Percentiles rank a stretch among this genome's conserved stretches.
Conservation (phyloP, 163 green algal genomes). For the Chlamydomonas reinhardtii region DNA sequence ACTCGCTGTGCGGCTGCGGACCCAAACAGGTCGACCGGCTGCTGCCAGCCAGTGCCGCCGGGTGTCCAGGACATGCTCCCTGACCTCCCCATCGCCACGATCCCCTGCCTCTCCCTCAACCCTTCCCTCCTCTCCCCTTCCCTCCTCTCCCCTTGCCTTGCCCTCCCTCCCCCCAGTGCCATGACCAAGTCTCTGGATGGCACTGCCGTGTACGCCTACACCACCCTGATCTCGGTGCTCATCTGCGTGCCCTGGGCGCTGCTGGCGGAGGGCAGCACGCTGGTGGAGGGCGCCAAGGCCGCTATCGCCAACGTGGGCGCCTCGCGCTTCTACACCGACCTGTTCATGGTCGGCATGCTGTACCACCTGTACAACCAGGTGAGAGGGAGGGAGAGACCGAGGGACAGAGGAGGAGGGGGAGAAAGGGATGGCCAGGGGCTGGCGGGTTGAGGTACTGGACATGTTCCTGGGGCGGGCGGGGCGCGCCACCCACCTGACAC, state of each 20-base stretch:
- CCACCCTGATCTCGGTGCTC: slow-evolving; percentile 95
- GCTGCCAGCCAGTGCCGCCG: too few species aligned
- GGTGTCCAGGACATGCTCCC: too few species aligned
- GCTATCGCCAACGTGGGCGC: slow-evolving; percentile 81
- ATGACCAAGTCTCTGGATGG: slow-evolving; percentile 93
- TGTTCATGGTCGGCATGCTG: slow-evolving; percentile 94
- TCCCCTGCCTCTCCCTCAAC: too few species aligned
- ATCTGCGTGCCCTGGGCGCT: slow-evolving; percentile 92
- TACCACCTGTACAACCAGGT: slow-evolving; percentile 99
- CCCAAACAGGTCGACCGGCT: too few species aligned
- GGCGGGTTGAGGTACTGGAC: neutral
- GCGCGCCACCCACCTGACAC: neutral
- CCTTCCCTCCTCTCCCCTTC: neutral
- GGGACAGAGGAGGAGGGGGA: neutral
- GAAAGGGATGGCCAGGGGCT: neutral
- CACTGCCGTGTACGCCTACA: slow-evolving; percentile 98
- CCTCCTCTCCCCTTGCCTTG: too few species aligned
- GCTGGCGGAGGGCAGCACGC: slow-evolving; percentile 85
- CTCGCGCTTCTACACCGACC: slow-evolving; percentile 86
- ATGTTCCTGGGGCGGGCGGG: too few species aligned
- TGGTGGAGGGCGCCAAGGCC: slow-evolving; percentile 55
- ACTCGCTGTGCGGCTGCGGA: too few species aligned
- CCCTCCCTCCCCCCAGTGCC: slow-evolving; percentile 62
- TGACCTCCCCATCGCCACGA: too few species aligned
- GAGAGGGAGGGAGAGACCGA: neutral